Percentiles rank a stretch among this genome's conserved stretches.
phyloP scores from a whole-genome alignment of 768 basidiomycete genomes.

The Leccinellum albellum region DNA sequence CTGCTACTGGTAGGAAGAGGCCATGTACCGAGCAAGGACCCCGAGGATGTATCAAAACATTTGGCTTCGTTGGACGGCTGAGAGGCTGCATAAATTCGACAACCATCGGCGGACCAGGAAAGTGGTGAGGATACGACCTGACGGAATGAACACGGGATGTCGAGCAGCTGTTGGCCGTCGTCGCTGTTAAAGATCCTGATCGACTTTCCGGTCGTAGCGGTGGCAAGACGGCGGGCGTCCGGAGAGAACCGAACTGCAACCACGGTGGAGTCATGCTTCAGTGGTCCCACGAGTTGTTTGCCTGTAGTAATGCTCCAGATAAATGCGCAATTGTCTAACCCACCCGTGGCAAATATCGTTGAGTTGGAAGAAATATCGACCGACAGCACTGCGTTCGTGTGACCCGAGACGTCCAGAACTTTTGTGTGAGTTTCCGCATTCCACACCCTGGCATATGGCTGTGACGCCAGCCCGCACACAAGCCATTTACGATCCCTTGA shows the following conservation, averaged over 20 bases:
- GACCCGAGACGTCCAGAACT: not conserved
- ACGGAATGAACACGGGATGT: not conserved
- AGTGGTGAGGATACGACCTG: not conserved
- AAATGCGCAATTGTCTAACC: not conserved
- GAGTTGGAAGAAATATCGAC: not conserved
- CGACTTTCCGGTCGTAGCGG: not conserved
- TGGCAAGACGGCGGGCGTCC: not conserved
- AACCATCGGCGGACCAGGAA: not conserved
- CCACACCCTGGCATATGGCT: not conserved
- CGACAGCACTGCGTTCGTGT: not conserved
- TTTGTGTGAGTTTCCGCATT: not conserved
- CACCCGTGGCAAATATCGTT: not conserved
- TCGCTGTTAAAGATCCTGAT: not conserved
- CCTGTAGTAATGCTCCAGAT: not conserved
- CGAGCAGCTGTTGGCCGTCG: not conserved
- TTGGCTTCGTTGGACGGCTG: not conserved
- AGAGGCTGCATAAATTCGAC: not conserved
- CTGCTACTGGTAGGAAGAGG: not conserved
- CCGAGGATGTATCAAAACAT: not conserved
- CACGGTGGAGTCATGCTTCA: not conserved
- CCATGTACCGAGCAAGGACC: not conserved
- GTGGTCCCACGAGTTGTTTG: not conserved
- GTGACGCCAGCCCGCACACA: not conserved
- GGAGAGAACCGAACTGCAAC: not conserved
- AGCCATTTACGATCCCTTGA: not conserved